Conservation (phyloP, 139 green algal species). For the Chlamydomonas sp. region DNA sequence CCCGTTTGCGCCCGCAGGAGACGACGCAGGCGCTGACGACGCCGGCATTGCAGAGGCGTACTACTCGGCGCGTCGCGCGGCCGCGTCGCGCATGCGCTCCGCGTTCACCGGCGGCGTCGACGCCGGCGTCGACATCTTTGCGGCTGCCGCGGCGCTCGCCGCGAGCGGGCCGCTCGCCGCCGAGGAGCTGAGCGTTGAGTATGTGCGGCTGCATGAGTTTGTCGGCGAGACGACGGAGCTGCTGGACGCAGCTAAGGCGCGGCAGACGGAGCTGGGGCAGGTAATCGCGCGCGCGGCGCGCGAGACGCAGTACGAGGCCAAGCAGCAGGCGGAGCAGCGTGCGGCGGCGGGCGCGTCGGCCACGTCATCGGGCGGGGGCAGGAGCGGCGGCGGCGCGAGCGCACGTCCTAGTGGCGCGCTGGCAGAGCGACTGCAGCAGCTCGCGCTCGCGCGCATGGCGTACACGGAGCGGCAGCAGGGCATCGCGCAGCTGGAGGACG, state of each 20-base stretch:
- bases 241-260: constrained; percentile 14
- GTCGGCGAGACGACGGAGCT: constrained; percentile 16
- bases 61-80: background rate
- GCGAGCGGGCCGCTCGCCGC: constrained; percentile 10
- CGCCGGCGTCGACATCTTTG: constrained; percentile 25
- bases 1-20: background rate
- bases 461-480: constrained; percentile 10
- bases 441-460: constrained; percentile 16
- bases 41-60: background rate
- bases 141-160: constrained; percentile 15
- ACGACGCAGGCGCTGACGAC: background rate
- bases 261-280: constrained; percentile 17
- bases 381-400: too few relatives aligned
- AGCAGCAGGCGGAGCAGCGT: background rate
- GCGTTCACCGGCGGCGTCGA: constrained; percentile 24
- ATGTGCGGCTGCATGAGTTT: constrained; percentile 20
- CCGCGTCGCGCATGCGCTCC: constrained; percentile 7
- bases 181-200: constrained; percentile 19
- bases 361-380: too few relatives aligned
- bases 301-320: constrained; percentile 11
- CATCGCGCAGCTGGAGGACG: constrained; percentile 19
- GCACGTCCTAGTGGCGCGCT: too few relatives aligned
- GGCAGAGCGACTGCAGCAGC: constrained; percentile 20
- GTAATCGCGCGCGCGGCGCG: constrained; percentile 4
- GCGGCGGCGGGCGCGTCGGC: background rate